A percentile compares a stretch with the other conserved stretches of the same genome.
These are phyloP conservation scores for Fusarium chlamydosporum DNA, from an alignment of 2,329 filamentous ascomycete genomes.

Conservation along the genomic window DNA sequence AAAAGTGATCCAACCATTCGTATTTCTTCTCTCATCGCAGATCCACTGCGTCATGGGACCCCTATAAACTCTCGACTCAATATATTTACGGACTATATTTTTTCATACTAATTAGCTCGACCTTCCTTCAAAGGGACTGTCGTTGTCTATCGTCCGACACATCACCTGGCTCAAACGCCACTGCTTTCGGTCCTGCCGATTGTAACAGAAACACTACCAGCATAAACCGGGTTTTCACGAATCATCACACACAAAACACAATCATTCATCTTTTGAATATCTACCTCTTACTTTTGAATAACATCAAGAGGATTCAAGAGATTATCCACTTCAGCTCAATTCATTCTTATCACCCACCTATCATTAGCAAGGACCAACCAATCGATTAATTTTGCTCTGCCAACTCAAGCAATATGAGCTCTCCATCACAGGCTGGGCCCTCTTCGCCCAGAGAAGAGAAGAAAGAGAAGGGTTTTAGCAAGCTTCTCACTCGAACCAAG, in stretches of 20 bases:
- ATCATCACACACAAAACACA: conserved; percentile 9
- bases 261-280: conserved; percentile 4
- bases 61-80: conserved; percentile 23
- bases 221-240: conserved; percentile 18
- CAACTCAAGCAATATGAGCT: conserved; percentile 57
- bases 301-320: conserved; percentile 1
- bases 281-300: conserved; percentile 23
- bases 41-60: conserved; percentile 41
- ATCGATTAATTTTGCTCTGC: background rate
- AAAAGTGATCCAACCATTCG: conserved; percentile 23
- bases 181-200: conserved; percentile 31
- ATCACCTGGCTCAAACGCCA: conserved; percentile 24
- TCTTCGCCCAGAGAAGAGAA: conserved; percentile 54
- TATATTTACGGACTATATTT: conserved; percentile 17
- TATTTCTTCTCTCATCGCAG: conserved; percentile 33
- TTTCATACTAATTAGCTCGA: conserved; percentile 12
- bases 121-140: conserved; percentile 30
- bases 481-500: conserved; percentile 64
- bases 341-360: background rate
- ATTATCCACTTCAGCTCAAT: conserved; percentile 8
- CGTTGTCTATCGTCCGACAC: conserved; percentile 23
- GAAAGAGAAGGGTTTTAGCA: conserved; percentile 64
- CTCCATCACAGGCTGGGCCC: conserved; percentile 57
- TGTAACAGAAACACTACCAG: conserved; percentile 17
- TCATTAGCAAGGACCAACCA: conserved; percentile 3